These are phyloP conservation scores for Pythium folliculosum DNA, from an alignment of 352 stramenopile species.

Conservation along the genomic window DNA sequence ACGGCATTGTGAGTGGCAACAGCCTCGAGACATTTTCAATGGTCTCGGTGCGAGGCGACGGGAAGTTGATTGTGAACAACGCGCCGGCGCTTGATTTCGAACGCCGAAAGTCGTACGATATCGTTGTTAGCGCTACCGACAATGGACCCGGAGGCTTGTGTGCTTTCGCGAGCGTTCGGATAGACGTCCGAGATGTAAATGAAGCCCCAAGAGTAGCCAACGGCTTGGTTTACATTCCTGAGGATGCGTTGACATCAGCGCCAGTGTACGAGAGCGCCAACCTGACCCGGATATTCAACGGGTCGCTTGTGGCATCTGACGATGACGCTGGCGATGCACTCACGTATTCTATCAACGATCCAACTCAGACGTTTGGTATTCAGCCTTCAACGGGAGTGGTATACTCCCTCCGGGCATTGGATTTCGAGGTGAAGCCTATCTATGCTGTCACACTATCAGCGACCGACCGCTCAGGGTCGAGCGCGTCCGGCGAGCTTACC, in stretches of 20 bases:
- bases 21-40: slow-evolving; percentile 42
- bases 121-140: slow-evolving; percentile 31
- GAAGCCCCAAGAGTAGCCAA: slow-evolving; percentile 24
- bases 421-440: slow-evolving; percentile 23
- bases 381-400: slow-evolving; percentile 24
- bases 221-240: slow-evolving; percentile 30
- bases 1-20: slow-evolving; percentile 47
- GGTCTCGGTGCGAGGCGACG: slow-evolving; percentile 38
- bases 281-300: slow-evolving; percentile 18
- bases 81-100: slow-evolving; percentile 48
- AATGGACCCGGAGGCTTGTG: slow-evolving; percentile 32
- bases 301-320: slow-evolving; percentile 21
- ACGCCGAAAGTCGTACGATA: slow-evolving; percentile 27
- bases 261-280: background rate
- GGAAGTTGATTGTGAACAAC: slow-evolving; percentile 37
- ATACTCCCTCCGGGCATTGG: slow-evolving; percentile 7
- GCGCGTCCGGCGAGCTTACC: slow-evolving; percentile 8
- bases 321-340: slow-evolving; percentile 24
- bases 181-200: slow-evolving; percentile 34
- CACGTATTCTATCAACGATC: slow-evolving; percentile 16
- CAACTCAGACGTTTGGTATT: slow-evolving; percentile 20
- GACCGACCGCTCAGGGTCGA: slow-evolving; percentile 20
- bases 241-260: slow-evolving; percentile 23
- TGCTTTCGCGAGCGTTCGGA: slow-evolving; percentile 24
- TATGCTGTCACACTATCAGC: slow-evolving; percentile 24